Evolutionary conservation across 73 alveolate genomes (phyloP).

Genomic region (Tetrahymena malaccensis): DNA sequence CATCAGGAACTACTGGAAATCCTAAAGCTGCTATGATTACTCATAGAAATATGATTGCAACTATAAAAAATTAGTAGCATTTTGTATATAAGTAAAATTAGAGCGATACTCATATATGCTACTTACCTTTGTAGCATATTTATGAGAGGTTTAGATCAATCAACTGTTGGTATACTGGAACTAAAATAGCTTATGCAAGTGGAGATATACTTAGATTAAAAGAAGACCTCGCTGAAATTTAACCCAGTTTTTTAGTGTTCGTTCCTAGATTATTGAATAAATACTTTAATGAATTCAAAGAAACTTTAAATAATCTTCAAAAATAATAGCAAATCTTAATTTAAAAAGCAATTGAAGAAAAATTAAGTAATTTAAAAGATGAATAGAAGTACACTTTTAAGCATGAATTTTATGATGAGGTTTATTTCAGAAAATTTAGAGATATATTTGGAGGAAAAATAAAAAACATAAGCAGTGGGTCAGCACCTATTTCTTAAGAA

Average conservation of each 20-base stretch:
- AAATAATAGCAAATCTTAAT: not conserved
- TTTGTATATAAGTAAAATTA: slow-evolving; percentile 47
- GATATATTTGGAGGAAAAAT: slow-evolving; percentile 80
- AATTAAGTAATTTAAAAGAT: not conserved
- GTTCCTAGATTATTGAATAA: slow-evolving; percentile 39
- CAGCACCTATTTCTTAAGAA: slow-evolving; percentile 89
- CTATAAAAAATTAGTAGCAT: slow-evolving; percentile 41
- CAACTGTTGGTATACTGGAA: slow-evolving; percentile 52
- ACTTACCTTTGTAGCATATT: slow-evolving; percentile 91
- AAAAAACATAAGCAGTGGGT: slow-evolving; percentile 69
- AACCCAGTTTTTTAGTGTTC: slow-evolving; percentile 20
- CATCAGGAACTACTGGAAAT: slow-evolving; percentile 96
- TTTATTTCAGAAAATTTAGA: slow-evolving; percentile 25
- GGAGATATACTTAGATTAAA: slow-evolving; percentile 71
- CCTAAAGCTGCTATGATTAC: slow-evolving; percentile 95
- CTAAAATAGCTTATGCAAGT: slow-evolving; percentile 67
- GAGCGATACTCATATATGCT: slow-evolving; percentile 74
- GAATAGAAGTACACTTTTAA: not conserved
- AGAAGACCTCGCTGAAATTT: slow-evolving; percentile 74
- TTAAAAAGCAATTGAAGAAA: not conserved
- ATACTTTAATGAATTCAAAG: slow-evolving; percentile 71
- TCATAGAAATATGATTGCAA: slow-evolving; percentile 48
- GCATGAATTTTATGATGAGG: not conserved
- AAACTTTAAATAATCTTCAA: slow-evolving; percentile 18
- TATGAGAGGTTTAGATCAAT: slow-evolving; percentile 68